Evolutionary conservation across 1,139 yeast species (phyloP).

Genomic region (Blastobotrys apis): DNA sequence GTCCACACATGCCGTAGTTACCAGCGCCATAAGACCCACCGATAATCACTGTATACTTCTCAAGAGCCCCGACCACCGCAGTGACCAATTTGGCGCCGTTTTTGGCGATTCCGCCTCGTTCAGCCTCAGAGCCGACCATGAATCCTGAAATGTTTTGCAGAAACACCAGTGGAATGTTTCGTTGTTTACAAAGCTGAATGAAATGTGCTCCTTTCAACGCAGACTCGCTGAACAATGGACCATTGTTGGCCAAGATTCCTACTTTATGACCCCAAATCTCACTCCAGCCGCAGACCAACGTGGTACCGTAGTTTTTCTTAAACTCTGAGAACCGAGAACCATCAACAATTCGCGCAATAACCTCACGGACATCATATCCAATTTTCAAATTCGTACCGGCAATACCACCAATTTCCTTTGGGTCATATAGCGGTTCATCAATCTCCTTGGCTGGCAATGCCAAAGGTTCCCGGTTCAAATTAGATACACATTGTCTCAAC

Average conservation of each 20-base stretch:
- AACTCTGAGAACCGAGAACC: conserved; percentile 35
- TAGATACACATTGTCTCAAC: conserved; percentile 32
- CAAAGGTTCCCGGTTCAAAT: conserved; percentile 24
- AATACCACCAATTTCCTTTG: conserved; percentile 34
- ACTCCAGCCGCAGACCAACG: conserved; percentile 35
- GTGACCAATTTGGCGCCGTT: conserved; percentile 37
- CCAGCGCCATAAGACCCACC: conserved; percentile 39
- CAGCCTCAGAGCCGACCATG: conserved; percentile 38
- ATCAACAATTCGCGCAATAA: conserved; percentile 36
- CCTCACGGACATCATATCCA: conserved; percentile 36
- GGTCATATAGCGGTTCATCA: conserved; percentile 33
- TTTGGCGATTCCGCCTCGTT: conserved; percentile 37
- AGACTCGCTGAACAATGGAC: conserved; percentile 35
- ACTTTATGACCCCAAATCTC: conserved; percentile 34
- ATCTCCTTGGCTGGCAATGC: conserved; percentile 13
- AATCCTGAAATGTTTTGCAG: conserved; percentile 37
- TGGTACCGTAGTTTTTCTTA: conserved; percentile 34
- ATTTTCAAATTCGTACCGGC: conserved; percentile 34
- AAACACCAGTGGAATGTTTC: conserved; percentile 35
- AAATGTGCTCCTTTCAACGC: conserved; percentile 37
- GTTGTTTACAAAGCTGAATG: conserved; percentile 35
- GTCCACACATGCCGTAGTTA: conserved; percentile 38
- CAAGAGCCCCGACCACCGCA: conserved; percentile 36
- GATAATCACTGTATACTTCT: conserved; percentile 34
- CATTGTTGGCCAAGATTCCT: conserved; percentile 37